Base-by-base conservation (phyloP, 805 yeast genomes). In the Yarrowia phangngaensis region DNA sequence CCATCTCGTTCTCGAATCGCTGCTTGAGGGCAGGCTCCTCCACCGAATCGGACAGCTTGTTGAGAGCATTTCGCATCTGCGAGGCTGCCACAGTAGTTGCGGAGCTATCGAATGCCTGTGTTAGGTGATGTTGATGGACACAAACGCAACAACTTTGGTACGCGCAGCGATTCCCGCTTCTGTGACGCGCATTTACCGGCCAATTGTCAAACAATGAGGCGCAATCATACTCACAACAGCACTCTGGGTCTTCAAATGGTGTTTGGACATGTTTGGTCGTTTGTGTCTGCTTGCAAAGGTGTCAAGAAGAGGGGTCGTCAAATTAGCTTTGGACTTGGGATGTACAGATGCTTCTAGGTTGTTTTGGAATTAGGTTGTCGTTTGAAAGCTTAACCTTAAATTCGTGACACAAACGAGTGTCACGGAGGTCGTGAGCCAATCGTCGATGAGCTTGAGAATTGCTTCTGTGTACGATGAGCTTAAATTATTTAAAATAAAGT, bases 21-120 rank as follows among this genome's bases (percentile, higher is more conserved):
- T 62, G 63, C 59, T 65, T 66, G 49, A 55, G 55, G 50, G 53
- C 58, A 49, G 63, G 60, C 53, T 68, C 83, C 15, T 69, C 66
- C 50, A 85, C 84, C n/a, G 88, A 74, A 67, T 90, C 97, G 41
- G 89, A 82, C 64, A 90, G 72, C 66, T 76, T 78, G 76, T 90
- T 90, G 68, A 92, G 77, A 1, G 95, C 90, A 66, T 92, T 90
- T 64, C 97, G 82, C 97, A 90, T 92, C 69, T 87, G 97, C 55
- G 95, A 83, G 5, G 97, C 97, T 20, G 97, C 95, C 54, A 88
- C 92, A 55, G 85, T 85, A 51, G 95, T 86, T 38, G 95, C 86
- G 55, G 94, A 85, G 71, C 85, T 85, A 68, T 90, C 98, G 62
- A 92, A 90, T 16, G 95, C 95, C 57, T 56, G 17, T 4, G 16